Evolutionary conservation across 2,329 filamentous ascomycete genomes (phyloP), one percentile per base, ranked within the genome.

Genomic region (Phaeosphaeria sp.): DNA sequence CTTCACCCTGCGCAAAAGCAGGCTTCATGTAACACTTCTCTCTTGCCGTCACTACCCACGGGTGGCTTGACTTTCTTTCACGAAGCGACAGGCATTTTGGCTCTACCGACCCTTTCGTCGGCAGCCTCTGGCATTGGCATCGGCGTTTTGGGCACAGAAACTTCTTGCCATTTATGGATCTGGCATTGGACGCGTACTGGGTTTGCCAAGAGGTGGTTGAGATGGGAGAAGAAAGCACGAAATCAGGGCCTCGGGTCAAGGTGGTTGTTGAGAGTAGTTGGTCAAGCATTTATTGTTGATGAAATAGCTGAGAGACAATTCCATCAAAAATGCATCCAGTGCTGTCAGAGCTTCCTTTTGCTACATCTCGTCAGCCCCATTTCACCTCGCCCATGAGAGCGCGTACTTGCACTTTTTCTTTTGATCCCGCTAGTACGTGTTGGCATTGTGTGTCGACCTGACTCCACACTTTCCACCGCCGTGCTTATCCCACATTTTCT

Each of bases 101-200:
- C 21, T 43, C 9, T 30, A 27, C 36, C 10, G 30, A 22, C 33
- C 23, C 18, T 51, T 43, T 11, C 25, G 22, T 43, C 36, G 20
- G 36, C 20, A 33, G 21, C 20, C 42, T 27, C 36, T 42, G 59
- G 65, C 64, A 68, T 69, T 68, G 62, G 59, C 65, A 64, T 65
- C 42, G 64, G 64, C 62, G 66, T 68, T 71, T 48, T 56, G 56
- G 54, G 43, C 58, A 55, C 18, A 41, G 33, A n/a, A 43, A 43
- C 41, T 54, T 46, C 56, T 50, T 63, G 58, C 54, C 57, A 57
- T 63, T 43, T 60, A 60, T 42, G 55, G 53, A 50, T 27, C 47
- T 49, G 52, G 47, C 56, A 51, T 48, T 18, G 10, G 21, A 33
- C 25, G 36, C 20, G 33, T 22, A 41, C 30, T 39, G 48, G 41